Conservation (phyloP, 139 green algal species). For the Choricystis sp. region DNA sequence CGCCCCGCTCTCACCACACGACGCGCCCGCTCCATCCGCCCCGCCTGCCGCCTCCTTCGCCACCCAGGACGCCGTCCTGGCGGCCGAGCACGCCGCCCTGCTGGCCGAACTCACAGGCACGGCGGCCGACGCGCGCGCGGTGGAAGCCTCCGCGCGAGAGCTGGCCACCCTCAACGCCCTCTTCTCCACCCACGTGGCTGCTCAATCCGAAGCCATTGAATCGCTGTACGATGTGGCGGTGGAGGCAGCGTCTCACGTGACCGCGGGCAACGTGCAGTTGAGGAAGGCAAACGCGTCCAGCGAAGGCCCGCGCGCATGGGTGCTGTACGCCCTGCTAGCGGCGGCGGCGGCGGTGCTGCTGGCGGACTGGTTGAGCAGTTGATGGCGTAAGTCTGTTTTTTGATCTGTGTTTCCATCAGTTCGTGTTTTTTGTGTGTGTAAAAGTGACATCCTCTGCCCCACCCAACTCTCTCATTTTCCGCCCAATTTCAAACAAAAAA, state of each 20-base stretch:
- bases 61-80: too few species aligned
- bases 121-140: neutral
- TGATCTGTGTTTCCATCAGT: too few species aligned
- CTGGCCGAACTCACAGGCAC: neutral
- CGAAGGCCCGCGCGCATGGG: too few species aligned
- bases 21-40: too few species aligned
- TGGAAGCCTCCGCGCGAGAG: neutral
- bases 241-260: neutral
- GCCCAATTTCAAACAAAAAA: too few species aligned
- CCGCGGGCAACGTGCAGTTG: neutral
- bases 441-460: too few species aligned
- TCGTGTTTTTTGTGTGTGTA: too few species aligned
- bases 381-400: neutral
- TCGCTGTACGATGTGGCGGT: neutral
- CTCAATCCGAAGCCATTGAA: neutral
- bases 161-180: neutral
- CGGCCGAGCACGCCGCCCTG: neutral
- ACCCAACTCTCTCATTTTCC: too few species aligned
- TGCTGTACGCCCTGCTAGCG: neutral
- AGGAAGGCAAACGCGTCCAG: neutral
- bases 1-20: too few species aligned
- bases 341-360: neutral
- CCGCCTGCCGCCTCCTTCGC: too few species aligned
- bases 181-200: neutral
- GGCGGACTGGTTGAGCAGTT: neutral